Base-by-base conservation (phyloP, 169 alveolate species). In the Plasmodium knowlesi region DNA sequence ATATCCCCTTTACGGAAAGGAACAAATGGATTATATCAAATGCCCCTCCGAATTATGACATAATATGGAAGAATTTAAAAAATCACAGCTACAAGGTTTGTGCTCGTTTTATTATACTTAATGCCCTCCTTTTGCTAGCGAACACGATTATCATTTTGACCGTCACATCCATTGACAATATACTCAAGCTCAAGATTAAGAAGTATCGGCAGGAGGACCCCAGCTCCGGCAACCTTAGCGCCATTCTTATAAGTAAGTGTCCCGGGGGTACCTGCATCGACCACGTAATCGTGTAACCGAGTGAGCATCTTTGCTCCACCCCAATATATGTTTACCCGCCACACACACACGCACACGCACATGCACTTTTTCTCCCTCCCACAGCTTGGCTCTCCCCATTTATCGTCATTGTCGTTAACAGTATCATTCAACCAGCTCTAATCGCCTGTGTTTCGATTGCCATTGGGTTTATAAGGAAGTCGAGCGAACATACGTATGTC, bases 11-110 rank as follows among this genome's bases (percentile, higher is more conserved):
- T 22, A 88, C 86, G 9, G 89, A 79, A 78, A 76, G 89, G n/a
- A 88, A 79, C 71, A 88, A 88, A 22, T 88, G 94, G 94, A 30
- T 88, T 19, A 88, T 88, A 79, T 88, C 94, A 3, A 80, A 57
- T 57, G 94, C 94, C 1, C 94, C 94, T 25, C 94, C 94, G 5
- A 88, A 88, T 78, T 88, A 88, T 88, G 94, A 88, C 34, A 88
- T 88, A 1, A 88, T 88, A 19, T 88, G 94, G 94, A 88, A 88
- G 32, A 88, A 88, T 19, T 43, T 88, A 12, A 88, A 88, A 61
- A 88, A 88, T 16, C 82, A 57, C 82, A 88, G 90, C 39, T 88
- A 88, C 54, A 88, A 88, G 28, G 72, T 88, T 6, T 88, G 94
- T 80, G 94, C 94, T 0, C 74, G 94, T 10, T 88, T 88, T 50